Base-by-base conservation (phyloP, 495 filamentous ascomycete genomes). In the Aspergillus heteromorphus region DNA sequence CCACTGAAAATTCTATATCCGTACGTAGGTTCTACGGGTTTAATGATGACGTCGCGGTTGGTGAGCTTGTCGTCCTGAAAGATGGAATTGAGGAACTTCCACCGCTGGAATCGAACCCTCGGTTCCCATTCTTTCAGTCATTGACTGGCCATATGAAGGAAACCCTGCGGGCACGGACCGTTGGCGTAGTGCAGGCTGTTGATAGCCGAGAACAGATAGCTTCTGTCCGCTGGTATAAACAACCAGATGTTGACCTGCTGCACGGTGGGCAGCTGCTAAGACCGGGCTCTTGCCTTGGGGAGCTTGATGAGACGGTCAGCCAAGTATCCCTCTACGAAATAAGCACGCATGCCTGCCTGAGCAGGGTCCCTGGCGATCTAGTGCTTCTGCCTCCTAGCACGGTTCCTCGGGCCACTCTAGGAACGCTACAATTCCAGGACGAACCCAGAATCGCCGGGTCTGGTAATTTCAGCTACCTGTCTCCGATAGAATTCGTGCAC, bases 261-360 rank as follows among this genome's bases (percentile, higher is more conserved):
- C 62, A 71, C 25, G 52, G 61, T 9, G 65, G 64, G n/a, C 59
- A 58, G 6, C 50, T 65, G 13, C 53, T 70, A 38, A 41, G 51
- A 14, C 58, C 74, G 18, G 55, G 68, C 10, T 73, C 71, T 17
- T 63, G 49, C 1, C 64, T 75, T 9, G 83, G 83, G 1, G 36
- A 53, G 6, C 67, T 83, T 3, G 49, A 60, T 11, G 66, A 73
- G 14, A 58, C 56, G 17, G 40, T 67, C 20, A 77, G 78, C 43
- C 74, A 82, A 25, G 71, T 83, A 13, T 83, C 81, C 51, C 55
- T 84, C 23, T 86, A 86, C 59, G 83, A 86, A 48, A 65, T 85
- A 25, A 56, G 60, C 42, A 67, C 67, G 4, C 70, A 74, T 45
- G 62, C 72, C 23, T 70, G 70, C 17, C 53, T 85, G 34, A 69